phyloP scores from a whole-genome alignment of 768 basidiomycete genomes.

The Phanerochaete carnosa region DNA sequence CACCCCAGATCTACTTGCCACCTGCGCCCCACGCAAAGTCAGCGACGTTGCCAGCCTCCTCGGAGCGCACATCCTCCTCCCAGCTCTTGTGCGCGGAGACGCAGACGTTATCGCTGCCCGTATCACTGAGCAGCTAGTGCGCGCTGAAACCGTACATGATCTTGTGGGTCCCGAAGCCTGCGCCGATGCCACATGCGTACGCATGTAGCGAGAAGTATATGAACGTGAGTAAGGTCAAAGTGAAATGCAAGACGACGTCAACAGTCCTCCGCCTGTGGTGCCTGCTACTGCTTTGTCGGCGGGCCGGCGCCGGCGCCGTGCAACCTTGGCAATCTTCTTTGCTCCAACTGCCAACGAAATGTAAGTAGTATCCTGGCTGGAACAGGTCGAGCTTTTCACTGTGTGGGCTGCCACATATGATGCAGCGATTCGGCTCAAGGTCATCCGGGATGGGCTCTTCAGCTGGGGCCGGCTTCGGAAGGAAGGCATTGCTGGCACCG shows the following conservation, averaged over 20 bases:
- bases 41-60: slow-evolving; percentile 75
- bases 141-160: slow-evolving; percentile 84
- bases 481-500: too few relatives aligned
- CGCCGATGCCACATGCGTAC: slow-evolving; percentile 86
- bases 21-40: slow-evolving; percentile 70
- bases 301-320: slow-evolving; percentile 74
- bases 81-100: slow-evolving; percentile 91
- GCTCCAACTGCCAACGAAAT: too few relatives aligned
- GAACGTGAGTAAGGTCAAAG: slow-evolving; percentile 70
- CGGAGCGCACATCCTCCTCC: slow-evolving; percentile 81
- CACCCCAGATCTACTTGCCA: slow-evolving; percentile 82
- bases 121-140: slow-evolving; percentile 82
- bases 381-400: too few relatives aligned
- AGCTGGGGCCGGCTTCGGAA: too few relatives aligned
- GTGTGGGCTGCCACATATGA: too few relatives aligned
- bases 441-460: too few relatives aligned
- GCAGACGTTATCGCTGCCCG: slow-evolving; percentile 73
- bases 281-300: slow-evolving; percentile 75
- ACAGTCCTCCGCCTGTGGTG: slow-evolving; percentile 86
- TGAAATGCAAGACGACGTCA: slow-evolving; percentile 86
- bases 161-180: slow-evolving; percentile 76
- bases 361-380: too few relatives aligned
- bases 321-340: slow-evolving; percentile 88
- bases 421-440: too few relatives aligned
- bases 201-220: slow-evolving; percentile 86